Conservation (phyloP, 768 basidiomycete genomes). For the Holtermannia corniformis region DNA sequence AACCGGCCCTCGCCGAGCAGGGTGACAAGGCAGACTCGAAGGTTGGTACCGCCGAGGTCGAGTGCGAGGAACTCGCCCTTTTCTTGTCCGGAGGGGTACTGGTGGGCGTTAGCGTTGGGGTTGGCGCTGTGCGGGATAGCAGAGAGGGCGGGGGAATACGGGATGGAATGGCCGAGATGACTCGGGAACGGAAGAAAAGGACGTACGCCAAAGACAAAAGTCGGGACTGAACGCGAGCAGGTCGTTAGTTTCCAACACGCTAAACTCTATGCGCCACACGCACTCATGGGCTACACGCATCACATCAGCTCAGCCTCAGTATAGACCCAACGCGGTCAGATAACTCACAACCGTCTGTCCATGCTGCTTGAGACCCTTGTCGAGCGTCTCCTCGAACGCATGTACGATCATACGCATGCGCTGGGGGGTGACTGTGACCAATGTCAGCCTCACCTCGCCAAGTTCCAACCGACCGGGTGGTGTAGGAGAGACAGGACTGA, state of each 20-base stretch:
- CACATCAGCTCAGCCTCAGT: not conserved
- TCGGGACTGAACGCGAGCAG: conserved; percentile 83
- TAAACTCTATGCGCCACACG: conserved; percentile 5
- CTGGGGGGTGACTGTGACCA: conserved; percentile 28
- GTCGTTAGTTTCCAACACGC: conserved; percentile 3
- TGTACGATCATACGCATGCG: conserved; percentile 72
- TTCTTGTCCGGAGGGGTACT: conserved; percentile 84
- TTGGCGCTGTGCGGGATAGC: not conserved
- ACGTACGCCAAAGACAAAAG: conserved; percentile 65
- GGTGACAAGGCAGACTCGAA: conserved; percentile 95
- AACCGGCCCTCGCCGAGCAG: conserved; percentile 90
- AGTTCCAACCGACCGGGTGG: conserved; percentile 8
- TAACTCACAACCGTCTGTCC: conserved; percentile 76
- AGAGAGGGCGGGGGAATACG: not conserved
- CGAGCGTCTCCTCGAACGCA: conserved; percentile 85
- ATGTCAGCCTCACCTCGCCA: conserved; percentile 15
- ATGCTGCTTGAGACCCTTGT: conserved; percentile 69
- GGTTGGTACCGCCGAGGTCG: conserved; percentile 67
- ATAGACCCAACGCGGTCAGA: conserved; percentile 6
- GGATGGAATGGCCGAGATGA: no score
- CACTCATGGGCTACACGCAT: conserved; percentile 33
- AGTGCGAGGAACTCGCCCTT: conserved; percentile 81
- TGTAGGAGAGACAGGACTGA: conserved; percentile 21
- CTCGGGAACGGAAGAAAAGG: conserved; percentile 39
- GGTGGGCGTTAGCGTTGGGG: not conserved